Evolutionary conservation across 148 eudicot species (phyloP).

Genomic region (Fagopyrum esculentum): DNA sequence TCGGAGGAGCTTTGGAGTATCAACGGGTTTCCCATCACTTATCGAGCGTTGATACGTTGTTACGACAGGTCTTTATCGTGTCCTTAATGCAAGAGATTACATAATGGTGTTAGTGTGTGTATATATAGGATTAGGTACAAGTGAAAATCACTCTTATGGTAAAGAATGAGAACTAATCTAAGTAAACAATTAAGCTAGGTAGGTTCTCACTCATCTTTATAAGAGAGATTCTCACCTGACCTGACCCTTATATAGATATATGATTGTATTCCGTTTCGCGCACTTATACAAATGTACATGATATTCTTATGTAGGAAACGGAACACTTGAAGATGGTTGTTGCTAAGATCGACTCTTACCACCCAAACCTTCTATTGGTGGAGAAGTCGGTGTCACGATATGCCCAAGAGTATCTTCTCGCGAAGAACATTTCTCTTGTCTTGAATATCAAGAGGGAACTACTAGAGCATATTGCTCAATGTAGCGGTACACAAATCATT

Average conservation of each 20-base stretch:
- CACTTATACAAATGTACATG: conserved; percentile 15
- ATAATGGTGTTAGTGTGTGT: too few species aligned
- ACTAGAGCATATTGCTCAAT: conserved; percentile 91
- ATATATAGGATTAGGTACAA: too few species aligned
- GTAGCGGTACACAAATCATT: conserved; percentile 81
- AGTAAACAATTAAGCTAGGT: too few species aligned
- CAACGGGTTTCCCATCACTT: conserved; percentile 78
- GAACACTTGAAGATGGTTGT: conserved; percentile 99
- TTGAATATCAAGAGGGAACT: conserved; percentile 86
- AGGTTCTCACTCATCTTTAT: too few species aligned
- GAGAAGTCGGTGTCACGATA: conserved; percentile 95
- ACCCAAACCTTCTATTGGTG: conserved; percentile 80
- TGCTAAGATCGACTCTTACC: conserved; percentile 71
- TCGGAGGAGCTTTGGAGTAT: conserved; percentile 97
- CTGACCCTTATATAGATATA: not conserved
- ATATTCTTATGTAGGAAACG: conserved; percentile 58
- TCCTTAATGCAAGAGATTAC: not conserved
- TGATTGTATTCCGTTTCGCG: not conserved
- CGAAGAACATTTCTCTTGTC: conserved; percentile 78
- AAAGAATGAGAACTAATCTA: too few species aligned
- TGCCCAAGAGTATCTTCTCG: conserved; percentile 96
- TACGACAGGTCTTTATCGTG: conserved; percentile 21
- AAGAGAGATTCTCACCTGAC: too few species aligned
- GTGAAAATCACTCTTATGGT: too few species aligned
- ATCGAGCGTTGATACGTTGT: conserved; percentile 85